Base-by-base conservation (phyloP, 2,329 filamentous ascomycete species). In the Phaeomoniella chlamydospora region DNA sequence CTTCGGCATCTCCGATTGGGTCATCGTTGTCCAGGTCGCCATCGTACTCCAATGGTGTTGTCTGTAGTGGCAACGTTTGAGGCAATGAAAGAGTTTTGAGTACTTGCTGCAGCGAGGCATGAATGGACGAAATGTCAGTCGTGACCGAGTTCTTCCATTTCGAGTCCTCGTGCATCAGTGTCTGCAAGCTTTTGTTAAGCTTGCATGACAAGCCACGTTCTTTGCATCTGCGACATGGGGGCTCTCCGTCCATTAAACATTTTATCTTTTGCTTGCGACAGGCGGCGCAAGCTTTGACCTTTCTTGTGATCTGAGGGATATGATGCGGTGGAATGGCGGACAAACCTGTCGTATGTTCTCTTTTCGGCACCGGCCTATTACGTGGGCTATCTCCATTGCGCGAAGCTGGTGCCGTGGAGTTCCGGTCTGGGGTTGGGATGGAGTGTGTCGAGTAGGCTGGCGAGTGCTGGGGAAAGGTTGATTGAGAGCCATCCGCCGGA, bases 261-360 rank as follows among this genome's bases (percentile, higher is more conserved):
- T 67, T 67, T 41, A 57, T 57, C 53, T 70, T 70, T 42, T 69
- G 66, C 39, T 66, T 63, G 41, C 67, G 62, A 46, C 67, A 70
- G 42, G 67, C 62, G 6, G 65, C 67, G 45, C 67, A 70, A 17
- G 67, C 67, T 30, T 59, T 57, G 45, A 62, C 60, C 44, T 58
- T 57, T 39, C 60, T 55, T 15, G 59, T 62, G 22, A 63, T 62
- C 22, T 26, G 22, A 6, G 22, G 22, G 6, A 26, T 26, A 26
- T 26, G 22, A 45, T 26, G 22, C n/a, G 22, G n/a, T n/a, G 22
- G 22, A 26, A 26, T 26, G 22, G 22, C 22, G n/a, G 22, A 26
- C 9, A 26, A n/a, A 26, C 22, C 22, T 9, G 9, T 26, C 22
- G 22, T 26, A 26, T 26, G 22, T n/a, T 26, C 22, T 26, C 22